Base-by-base conservation (phyloP, 1,139 yeast species). In the Scheffersomyces stambukii region DNA sequence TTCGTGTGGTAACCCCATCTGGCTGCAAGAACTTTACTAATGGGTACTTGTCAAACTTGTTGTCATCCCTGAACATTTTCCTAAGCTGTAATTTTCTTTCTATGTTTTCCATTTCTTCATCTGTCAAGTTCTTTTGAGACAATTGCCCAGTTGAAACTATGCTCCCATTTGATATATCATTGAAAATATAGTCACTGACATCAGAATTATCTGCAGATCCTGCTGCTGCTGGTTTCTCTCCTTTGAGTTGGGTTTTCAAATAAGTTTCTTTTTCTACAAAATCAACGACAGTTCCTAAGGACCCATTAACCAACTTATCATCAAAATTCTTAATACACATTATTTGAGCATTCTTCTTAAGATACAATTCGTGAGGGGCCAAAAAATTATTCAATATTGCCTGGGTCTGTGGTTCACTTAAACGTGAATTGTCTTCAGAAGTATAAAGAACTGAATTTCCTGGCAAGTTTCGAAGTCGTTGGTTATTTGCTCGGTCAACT, bases 241-340 rank as follows among this genome's bases (percentile, higher is more conserved):
- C 39, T 8, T 43, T 39, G 3, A 16, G 6, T 10, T 18, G 8
- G 5, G 60, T 53, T 10, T 49, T 38, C 58, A 55, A 52, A 37
- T 55, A 65, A 3, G 62, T 60, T 32, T 50, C 61, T 36, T 54
- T 50, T 44, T 55, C 64, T 45, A 65, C 45, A 33, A 68, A 68
- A 10, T 54, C 70, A 16, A 67, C 45, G 2, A 91, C 89, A 37
- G 72, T 81, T 0, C 99, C 99, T 25, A 91, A 60, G 0, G 96
- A 80, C 0, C 99, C 99, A 55, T 91, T 91, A 4, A 93, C 98
- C 25, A 91, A 64, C 1, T 82, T 75, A 15, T 79, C 86, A 52
- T 89, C 96, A 33, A 84, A 70, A 51, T 91, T 93, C 53, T 91
- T 91, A 36, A 91, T 75, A 69, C 93, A 80, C 98, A 91, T 93